Percentiles rank a stretch among this genome's conserved stretches.
Evolutionary conservation across 371 early-diverging fungal genomes (phyloP).

Genomic region (Circinella umbellata): DNA sequence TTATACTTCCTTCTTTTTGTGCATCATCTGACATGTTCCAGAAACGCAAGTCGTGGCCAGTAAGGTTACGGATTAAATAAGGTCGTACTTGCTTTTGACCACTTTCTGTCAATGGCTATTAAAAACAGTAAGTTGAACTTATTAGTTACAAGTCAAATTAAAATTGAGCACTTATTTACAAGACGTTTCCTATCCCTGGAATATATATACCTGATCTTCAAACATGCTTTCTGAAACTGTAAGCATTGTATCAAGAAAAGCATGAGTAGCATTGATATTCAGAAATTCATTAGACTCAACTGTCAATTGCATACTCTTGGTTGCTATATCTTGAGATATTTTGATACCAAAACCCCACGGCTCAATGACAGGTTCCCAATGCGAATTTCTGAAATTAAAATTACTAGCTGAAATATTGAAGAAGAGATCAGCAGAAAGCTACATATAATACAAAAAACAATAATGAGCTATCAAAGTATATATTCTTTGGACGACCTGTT

Average conservation of each 20-base stretch:
- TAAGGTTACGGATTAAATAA: conserved; percentile 75
- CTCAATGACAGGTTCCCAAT: conserved; percentile 92
- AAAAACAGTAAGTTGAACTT: too few relatives aligned
- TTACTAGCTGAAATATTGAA: conserved; percentile 80
- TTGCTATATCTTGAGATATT: conserved; percentile 32
- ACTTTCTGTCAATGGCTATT: conserved; percentile 36
- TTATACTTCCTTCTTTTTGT: conserved; percentile 26
- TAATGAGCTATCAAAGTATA: not conserved
- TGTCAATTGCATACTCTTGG: conserved; percentile 42
- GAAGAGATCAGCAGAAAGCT: conserved; percentile 72
- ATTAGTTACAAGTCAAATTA: too few relatives aligned
- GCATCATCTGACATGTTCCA: conserved; percentile 74
- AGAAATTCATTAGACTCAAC: conserved; percentile 65
- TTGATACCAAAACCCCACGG: conserved; percentile 66
- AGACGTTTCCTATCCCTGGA: too few relatives aligned
- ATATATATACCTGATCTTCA: conserved; percentile 25
- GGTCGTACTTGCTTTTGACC: conserved; percentile 56
- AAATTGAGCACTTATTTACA: too few relatives aligned
- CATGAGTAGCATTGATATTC: conserved; percentile 76
- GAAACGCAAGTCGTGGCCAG: conserved; percentile 76
- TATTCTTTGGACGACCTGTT: not conserved
- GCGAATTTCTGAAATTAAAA: conserved; percentile 87
- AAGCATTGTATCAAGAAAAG: conserved; percentile 69
- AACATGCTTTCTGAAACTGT: conserved; percentile 41
- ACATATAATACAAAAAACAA: not conserved